Conservation (phyloP, 345 rosid genomes). For the Angophora floribunda region DNA sequence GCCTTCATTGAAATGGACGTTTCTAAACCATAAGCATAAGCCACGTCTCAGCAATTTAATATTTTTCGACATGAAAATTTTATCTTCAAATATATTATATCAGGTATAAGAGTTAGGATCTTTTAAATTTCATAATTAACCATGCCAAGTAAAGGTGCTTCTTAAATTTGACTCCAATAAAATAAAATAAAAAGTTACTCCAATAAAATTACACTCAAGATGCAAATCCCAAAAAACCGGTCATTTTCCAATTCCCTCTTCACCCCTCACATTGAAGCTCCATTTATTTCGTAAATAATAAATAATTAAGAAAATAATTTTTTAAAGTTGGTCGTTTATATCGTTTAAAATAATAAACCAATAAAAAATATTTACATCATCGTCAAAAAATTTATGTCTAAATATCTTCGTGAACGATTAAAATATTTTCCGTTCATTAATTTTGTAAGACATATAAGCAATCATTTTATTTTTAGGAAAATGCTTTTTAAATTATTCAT, state of each 20-base stretch:
- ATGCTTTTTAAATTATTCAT: no score
- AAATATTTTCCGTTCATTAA: no score
- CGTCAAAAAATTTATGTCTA: no score
- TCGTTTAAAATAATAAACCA: no score
- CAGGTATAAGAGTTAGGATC: neutral
- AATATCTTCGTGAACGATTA: no score
- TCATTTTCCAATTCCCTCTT: neutral
- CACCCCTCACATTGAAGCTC: neutral
- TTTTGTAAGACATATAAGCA: no score
- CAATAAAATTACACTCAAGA: neutral
- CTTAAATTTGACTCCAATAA: neutral
- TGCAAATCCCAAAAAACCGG: neutral
- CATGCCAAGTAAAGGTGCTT: neutral
- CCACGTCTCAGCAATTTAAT: neutral
- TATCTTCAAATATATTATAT: neutral
- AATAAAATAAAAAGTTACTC: no score
- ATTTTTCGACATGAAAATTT: neutral
- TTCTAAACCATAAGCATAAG: neutral
- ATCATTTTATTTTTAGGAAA: no score
- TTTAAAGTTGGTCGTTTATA: no score
- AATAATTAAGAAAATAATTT: no score
- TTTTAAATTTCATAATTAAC: neutral
- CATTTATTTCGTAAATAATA: no score
- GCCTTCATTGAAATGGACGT: neutral
- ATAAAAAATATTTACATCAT: no score